Evolutionary conservation across 2,329 filamentous ascomycete genomes (phyloP), one percentile per base, ranked within the genome.

Genomic region (Claviceps sp.): DNA sequence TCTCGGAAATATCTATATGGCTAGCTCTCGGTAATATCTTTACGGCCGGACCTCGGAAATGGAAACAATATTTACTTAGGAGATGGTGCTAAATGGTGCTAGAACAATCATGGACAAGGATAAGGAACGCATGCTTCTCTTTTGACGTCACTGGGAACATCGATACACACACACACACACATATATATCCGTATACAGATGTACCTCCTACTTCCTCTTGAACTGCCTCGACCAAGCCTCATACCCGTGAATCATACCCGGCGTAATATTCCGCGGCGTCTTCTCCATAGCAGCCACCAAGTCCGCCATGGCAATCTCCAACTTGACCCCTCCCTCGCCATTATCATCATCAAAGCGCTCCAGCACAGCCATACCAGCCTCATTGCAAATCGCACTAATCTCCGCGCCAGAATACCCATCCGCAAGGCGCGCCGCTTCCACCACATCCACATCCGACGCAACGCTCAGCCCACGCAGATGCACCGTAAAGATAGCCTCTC

Each of bases 401-500:
- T 96, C 91, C 0, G 90, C 89, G 2, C 90, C 90, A 1, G 89
- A 93, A 65, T 87, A 88, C 0, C 89, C 89, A 7, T 89, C 84
- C 0, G 85, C 85, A 47, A 71, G 66, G 16, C 64, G 62, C 5
- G 87, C 86, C 34, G 95, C 69, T 48, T 73, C 70, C 1, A 74
- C 68, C 8, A 88, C 65, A 61, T 89, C 79, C 14, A 95, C 78
- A 51, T 87, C 84, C 0, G 70, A 62, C 1, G 68, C 66, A 47
- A 89, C 70, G 22, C 77, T 71, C 50, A 85, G 76, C 52, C 77
- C 80, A 30, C 73, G 71, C 1, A 82, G 77, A 62, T 85, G 81
- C 50, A 88, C 82, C 16, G 72, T 67, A 52, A 96, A 76, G 51
- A 97, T 91, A 57, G 89, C 85, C 61, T 77, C 79, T 8, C 91